Evolutionary conservation across 805 yeast genomes (phyloP).

Genomic region (Kodamaea kakaduensis): DNA sequence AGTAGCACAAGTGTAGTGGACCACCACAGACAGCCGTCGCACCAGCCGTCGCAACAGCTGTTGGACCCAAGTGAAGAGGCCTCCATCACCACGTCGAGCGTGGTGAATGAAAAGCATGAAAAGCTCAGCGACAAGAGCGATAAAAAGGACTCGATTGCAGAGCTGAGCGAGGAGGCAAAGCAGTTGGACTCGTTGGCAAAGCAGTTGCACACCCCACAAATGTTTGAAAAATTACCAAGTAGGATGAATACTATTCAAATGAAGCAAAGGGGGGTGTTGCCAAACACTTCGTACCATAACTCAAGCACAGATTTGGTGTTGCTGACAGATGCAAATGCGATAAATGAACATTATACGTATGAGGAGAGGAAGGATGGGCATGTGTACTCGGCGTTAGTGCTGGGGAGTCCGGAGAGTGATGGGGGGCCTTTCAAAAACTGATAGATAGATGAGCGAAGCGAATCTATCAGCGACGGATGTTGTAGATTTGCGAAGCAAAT

Average conservation of each 20-base stretch:
- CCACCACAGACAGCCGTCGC: neutral
- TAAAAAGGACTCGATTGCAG: too few relatives aligned
- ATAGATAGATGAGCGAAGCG: too few relatives aligned
- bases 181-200: constrained; percentile 38
- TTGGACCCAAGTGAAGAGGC: constrained; percentile 3
- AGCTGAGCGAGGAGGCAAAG: too few relatives aligned
- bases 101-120: constrained; percentile 2
- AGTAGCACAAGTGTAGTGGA: constrained; percentile 3
- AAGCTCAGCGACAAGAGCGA: too few relatives aligned
- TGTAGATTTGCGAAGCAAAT: too few relatives aligned
- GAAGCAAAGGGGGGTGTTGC: constrained; percentile 15
- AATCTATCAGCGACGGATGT: too few relatives aligned
- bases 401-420: constrained; percentile 1
- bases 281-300: constrained; percentile 13
- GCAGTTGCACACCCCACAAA: constrained; percentile 32
- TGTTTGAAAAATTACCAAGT: constrained; percentile 38
- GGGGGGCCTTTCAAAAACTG: neutral
- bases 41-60: constrained; percentile 1
- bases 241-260: constrained; percentile 24
- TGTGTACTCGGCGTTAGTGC: constrained; percentile 2
- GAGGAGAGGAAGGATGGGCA: constrained; percentile 9
- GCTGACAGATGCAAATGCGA: constrained; percentile 17
- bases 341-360: constrained; percentile 32
- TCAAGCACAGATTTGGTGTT: constrained; percentile 25
- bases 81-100: constrained; percentile 6